Evolutionary conservation across 306 rosid genomes (phyloP).

Genomic region (Trifolium dubium): DNA sequence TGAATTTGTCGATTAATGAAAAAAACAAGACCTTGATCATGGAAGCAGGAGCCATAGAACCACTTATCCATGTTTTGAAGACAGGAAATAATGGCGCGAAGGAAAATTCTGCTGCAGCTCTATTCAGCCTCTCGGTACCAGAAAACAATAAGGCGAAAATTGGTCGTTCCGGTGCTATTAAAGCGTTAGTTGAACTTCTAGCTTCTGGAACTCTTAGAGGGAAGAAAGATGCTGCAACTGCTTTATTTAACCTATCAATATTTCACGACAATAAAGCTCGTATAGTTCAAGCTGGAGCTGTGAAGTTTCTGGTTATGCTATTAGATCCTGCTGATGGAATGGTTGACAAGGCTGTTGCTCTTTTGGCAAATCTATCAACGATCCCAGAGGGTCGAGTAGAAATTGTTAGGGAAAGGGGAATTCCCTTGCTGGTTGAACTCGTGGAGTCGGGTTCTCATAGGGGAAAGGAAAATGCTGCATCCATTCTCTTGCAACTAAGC

Average conservation of each 20-base stretch:
- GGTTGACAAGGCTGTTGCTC: conserved; percentile 94
- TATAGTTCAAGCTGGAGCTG: conserved; percentile 91
- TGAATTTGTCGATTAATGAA: conserved; percentile 82
- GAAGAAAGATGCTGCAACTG: conserved; percentile 96
- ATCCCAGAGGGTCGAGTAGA: conserved; percentile 77
- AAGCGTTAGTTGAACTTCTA: conserved; percentile 87
- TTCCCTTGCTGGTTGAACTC: conserved; percentile 82
- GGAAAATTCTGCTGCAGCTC: conserved; percentile 92
- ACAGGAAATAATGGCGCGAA: conserved; percentile 80
- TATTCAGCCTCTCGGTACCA: conserved; percentile 84
- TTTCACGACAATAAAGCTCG: conserved; percentile 92
- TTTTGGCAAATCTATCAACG: conserved; percentile 85
- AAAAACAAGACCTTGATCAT: conserved; percentile 79
- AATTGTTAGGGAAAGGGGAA: conserved; percentile 73
- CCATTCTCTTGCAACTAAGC: conserved; percentile 80
- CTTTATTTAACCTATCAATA: conserved; percentile 84
- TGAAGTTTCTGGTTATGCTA: conserved; percentile 74
- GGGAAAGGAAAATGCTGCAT: conserved; percentile 94
- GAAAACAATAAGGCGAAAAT: conserved; percentile 83
- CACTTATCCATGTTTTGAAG: conserved; percentile 78
- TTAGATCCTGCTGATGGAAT: conserved; percentile 73
- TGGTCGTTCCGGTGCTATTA: conserved; percentile 90
- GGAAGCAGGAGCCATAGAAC: conserved; percentile 81
- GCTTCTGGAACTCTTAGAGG: conserved; percentile 84
- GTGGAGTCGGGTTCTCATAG: conserved; percentile 83